Percentiles rank a stretch among this genome's conserved stretches.
These are phyloP conservation scores for Lenwebbia sp. DNA, from an alignment of 345 rosid species.

Conservation along the genomic window DNA sequence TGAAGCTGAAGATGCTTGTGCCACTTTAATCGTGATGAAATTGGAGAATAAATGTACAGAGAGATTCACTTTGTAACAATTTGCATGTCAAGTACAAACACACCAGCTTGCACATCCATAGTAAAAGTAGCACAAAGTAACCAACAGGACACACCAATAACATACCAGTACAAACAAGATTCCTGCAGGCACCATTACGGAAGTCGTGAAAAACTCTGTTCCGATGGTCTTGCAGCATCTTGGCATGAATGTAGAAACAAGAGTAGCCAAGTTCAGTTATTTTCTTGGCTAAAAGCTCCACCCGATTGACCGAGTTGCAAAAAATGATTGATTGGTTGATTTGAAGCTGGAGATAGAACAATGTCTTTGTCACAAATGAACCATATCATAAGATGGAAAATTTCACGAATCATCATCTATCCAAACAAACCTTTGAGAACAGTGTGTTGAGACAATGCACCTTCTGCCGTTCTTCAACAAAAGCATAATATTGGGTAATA, in stretches of 20 bases:
- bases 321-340: slow-evolving; percentile 97
- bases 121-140: neutral
- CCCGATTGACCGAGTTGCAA: slow-evolving; percentile 98
- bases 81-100: neutral
- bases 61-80: neutral
- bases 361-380: neutral
- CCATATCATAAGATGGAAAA: neutral
- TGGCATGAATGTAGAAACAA: slow-evolving; percentile 96
- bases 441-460: slow-evolving; percentile 99
- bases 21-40: neutral
- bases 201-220: slow-evolving; percentile 99
- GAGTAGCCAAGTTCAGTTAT: slow-evolving; percentile 99
- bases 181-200: slow-evolving; percentile 99
- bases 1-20: neutral
- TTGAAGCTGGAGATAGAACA: slow-evolving; percentile 70
- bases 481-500: slow-evolving; percentile 93
- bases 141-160: neutral
- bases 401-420: neutral
- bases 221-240: slow-evolving; percentile 99
- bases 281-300: slow-evolving; percentile 95
- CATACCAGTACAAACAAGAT: slow-evolving; percentile 97
- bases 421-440: slow-evolving; percentile 78
- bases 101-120: neutral
- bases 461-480: slow-evolving; percentile 99
- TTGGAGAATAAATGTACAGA: neutral